Percentiles rank a stretch among this genome's conserved stretches.
Conservation (phyloP, 805 yeast genomes). For the Brettanomyces nanus region DNA sequence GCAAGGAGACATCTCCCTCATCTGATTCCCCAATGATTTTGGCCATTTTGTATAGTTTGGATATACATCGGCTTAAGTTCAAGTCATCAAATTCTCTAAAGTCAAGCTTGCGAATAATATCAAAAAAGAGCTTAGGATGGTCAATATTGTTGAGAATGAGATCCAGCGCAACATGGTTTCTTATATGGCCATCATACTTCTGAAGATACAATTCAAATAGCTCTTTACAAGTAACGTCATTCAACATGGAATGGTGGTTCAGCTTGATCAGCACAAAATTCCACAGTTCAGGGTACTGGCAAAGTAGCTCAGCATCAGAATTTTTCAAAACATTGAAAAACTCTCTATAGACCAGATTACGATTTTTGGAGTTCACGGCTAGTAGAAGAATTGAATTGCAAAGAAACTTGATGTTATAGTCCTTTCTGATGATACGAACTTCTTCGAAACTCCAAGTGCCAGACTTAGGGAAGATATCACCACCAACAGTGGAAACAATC, state of each 20-base stretch:
- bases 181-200: constrained; percentile 3
- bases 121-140: constrained; percentile 6
- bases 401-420: constrained; percentile 21
- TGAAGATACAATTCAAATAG: constrained; percentile 15
- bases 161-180: constrained; percentile 15
- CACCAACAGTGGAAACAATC: constrained; percentile 5
- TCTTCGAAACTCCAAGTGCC: constrained; percentile 11
- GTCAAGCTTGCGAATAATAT: constrained; percentile 9
- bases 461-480: background rate
- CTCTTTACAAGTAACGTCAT: constrained; percentile 9
- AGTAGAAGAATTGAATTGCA: constrained; percentile 22
- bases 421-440: constrained; percentile 15
- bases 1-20: background rate
- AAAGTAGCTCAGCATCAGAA: constrained; percentile 13
- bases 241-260: constrained; percentile 12
- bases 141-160: constrained; percentile 14
- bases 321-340: constrained; percentile 12
- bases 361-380: constrained; percentile 10
- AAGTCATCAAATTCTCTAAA: constrained; percentile 18
- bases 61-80: constrained; percentile 17
- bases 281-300: constrained; percentile 25
- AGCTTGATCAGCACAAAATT: constrained; percentile 20
- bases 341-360: constrained; percentile 10
- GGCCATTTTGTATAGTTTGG: constrained; percentile 20
- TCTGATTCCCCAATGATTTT: constrained; percentile 6